phyloP scores from a whole-genome alignment of 306 rosid genomes.

The Heteromeles arbutifolia region DNA sequence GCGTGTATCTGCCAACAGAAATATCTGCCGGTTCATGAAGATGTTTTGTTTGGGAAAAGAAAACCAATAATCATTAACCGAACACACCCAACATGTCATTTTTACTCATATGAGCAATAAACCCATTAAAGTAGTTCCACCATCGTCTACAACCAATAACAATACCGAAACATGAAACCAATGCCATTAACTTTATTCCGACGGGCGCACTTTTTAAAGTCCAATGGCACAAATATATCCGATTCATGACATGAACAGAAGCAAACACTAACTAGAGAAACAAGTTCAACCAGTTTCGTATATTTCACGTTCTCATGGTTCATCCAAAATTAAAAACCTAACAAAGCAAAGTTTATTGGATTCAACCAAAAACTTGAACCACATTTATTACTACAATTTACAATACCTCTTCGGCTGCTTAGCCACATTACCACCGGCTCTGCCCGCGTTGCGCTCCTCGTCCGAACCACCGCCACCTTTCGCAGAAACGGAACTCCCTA shows the following conservation, averaged over 20 bases:
- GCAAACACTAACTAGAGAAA: background rate
- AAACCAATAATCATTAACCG: background rate
- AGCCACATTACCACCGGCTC: conserved; percentile 8
- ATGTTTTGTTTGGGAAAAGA: background rate
- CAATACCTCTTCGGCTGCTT: conserved; percentile 21
- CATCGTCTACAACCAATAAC: background rate
- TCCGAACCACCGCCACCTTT: conserved; percentile 18
- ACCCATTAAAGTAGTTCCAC: background rate
- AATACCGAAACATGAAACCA: background rate
- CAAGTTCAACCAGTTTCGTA: background rate
- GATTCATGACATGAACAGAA: background rate
- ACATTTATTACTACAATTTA: conserved; percentile 1
- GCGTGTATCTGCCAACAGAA: conserved; percentile 21
- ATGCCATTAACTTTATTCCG: background rate
- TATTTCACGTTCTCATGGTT: background rate
- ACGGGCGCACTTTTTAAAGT: background rate
- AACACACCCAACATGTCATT: background rate
- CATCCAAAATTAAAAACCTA: background rate
- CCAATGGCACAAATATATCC: background rate
- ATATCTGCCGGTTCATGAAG: background rate
- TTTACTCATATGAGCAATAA: background rate
- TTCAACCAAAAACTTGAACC: background rate
- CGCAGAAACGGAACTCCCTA: conserved; percentile 8
- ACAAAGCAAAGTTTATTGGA: background rate
- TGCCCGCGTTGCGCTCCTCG: conserved; percentile 17